Conservation (phyloP, 345 rosid genomes). For the Sonneratia alba region DNA sequence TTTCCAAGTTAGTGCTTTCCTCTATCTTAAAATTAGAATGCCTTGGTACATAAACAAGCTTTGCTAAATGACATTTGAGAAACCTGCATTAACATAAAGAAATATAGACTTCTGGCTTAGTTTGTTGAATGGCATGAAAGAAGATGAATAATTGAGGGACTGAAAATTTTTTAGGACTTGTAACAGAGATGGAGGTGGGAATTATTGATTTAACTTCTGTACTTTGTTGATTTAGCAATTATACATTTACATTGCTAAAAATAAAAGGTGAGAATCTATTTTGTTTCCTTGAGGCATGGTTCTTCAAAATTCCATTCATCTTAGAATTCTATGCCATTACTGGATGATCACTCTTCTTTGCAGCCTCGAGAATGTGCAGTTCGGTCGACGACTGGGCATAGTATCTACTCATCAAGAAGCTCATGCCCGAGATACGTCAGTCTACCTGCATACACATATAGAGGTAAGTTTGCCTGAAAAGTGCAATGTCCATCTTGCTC, state of each 20-base stretch:
- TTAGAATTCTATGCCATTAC: constrained; percentile 3
- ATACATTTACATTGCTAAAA: neutral
- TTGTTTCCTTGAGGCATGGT: neutral
- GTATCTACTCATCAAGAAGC: constrained; percentile 24
- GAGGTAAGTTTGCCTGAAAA: constrained; percentile 34
- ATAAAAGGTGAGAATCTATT: neutral
- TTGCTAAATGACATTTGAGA: neutral
- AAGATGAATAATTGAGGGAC: neutral
- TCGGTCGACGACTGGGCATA: constrained; percentile 14
- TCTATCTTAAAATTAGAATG: neutral
- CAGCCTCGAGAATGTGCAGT: constrained; percentile 72
- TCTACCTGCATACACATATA: constrained; percentile 48
- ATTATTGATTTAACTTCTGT: neutral
- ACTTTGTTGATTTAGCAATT: neutral
- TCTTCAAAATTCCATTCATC: neutral
- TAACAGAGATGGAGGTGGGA: neutral
- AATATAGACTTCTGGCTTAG: neutral
- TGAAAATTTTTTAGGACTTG: neutral
- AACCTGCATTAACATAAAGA: neutral
- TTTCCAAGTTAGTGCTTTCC: constrained; percentile 50
- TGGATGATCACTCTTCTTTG: constrained; percentile 14
- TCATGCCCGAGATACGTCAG: constrained; percentile 80
- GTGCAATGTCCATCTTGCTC: neutral
- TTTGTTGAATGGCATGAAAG: neutral
- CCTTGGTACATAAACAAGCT: neutral